phyloP scores from a whole-genome alignment of 208 protist genomes.

The Tritrichomonas musculus region DNA sequence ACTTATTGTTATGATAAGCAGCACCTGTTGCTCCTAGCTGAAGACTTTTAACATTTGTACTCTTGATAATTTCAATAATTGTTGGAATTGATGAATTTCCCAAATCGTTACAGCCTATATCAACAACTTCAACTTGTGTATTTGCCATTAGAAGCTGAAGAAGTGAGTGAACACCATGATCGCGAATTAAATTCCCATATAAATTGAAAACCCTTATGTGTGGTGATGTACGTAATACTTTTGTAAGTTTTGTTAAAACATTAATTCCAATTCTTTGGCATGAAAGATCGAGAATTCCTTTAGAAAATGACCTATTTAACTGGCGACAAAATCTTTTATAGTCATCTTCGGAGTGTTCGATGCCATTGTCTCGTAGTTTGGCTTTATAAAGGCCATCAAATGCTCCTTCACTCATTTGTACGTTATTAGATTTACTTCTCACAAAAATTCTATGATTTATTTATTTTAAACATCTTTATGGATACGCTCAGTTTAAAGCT shows the following conservation, averaged over 20 bases:
- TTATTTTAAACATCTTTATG: too few relatives aligned
- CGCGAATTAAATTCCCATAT: neutral
- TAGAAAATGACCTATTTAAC: neutral
- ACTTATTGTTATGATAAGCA: neutral
- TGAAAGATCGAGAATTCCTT: neutral
- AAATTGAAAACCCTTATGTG: neutral
- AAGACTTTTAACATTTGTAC: neutral
- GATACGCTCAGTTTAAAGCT: too few relatives aligned
- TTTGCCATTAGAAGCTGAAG: neutral
- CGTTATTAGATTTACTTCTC: too few relatives aligned
- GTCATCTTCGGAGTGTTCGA: neutral
- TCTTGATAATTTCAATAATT: neutral
- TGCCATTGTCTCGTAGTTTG: neutral
- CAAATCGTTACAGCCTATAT: neutral
- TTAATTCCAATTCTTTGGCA: neutral
- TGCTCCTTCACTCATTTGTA: neutral
- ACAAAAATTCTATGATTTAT: too few relatives aligned
- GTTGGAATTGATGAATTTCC: neutral
- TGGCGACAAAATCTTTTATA: neutral
- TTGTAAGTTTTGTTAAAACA: slow-evolving; percentile 9
- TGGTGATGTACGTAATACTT: neutral
- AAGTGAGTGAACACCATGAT: neutral
- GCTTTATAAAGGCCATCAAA: slow-evolving; percentile 8
- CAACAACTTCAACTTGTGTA: neutral
- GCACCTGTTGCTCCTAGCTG: neutral